Base-by-base conservation (phyloP, 1,284 basidiomycete species). In the Ceratobasidium sp. region DNA sequence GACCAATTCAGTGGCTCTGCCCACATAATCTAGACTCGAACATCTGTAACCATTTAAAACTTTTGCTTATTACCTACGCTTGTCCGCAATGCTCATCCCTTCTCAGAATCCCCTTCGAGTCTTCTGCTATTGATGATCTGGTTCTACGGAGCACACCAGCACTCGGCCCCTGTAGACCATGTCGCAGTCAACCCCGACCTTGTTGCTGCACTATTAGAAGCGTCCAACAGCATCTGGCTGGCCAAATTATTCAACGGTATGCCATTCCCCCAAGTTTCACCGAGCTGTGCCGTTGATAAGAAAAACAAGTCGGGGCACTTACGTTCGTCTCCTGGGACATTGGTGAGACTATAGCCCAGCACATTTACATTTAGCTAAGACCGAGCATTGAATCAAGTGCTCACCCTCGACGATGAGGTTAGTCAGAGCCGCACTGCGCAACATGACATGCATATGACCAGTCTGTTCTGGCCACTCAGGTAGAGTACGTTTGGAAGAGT, bases 351-450 rank as follows among this genome's bases (percentile, higher is more conserved):
- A 16, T 32, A 35, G 30, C 16, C 30, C 4, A 52, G 13, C 16
- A 32, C 4, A 30, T 18, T 38, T 18, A 14, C 3, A 18, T 35
- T 14, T 6, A 30, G 16, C 21, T 49, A 49, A 49, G 46, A 6
- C 46, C 16, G 16, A 23, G 21, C 18, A 18, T 49, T 18, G 18
- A 49, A 18, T 18, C 5, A 23, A 58, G 57, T 23, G 13, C 32
- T 58, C 23, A 58, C 57, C n/a, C 6, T 58, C 9, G 18, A 21
- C 21, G 57, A 58, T 21, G 57, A 58, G 57, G 57, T 58, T 58
- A 7, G 35, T 43, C 6, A 26, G 6, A 38, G 35, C 35, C 35
- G 11, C 35, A 11, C 35, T 11, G 11, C 35, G 35, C 35, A 11
- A 4, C 4, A 11, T 11, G 35, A 5, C 35, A 11, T 38, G 35